Percentiles rank a stretch among this genome's conserved stretches.
Evolutionary conservation across 2,329 filamentous ascomycete genomes (phyloP).

Genomic region (Neofusicoccum cordaticola): DNA sequence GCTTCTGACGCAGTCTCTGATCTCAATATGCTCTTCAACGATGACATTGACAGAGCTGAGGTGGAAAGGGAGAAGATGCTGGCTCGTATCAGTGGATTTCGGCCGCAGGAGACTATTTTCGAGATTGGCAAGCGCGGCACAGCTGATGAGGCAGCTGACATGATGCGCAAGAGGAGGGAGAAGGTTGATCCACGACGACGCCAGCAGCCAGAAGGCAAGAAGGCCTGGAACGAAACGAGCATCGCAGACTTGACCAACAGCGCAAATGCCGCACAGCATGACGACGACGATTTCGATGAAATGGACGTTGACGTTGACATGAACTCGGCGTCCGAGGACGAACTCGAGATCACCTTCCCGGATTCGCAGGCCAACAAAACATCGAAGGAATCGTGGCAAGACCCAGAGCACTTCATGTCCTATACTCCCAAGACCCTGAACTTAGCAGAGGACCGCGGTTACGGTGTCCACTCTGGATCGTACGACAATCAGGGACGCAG

Average conservation of each 20-base stretch:
- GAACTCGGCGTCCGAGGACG: slow-evolving; percentile 50
- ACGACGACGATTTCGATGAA: slow-evolving; percentile 26
- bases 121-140: slow-evolving; percentile 75
- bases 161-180: slow-evolving; percentile 70
- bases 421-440: slow-evolving; percentile 82
- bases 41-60: slow-evolving; percentile 58
- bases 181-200: slow-evolving; percentile 61
- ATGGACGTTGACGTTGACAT: slow-evolving; percentile 20
- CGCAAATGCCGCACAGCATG: background rate
- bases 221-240: slow-evolving; percentile 18
- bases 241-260: background rate
- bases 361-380: slow-evolving; percentile 34
- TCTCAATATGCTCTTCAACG: slow-evolving; percentile 74
- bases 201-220: slow-evolving; percentile 41
- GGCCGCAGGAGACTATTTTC: slow-evolving; percentile 93
- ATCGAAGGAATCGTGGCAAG: slow-evolving; percentile 61
- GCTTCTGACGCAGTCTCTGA: slow-evolving; percentile 67
- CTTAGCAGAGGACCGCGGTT: slow-evolving; percentile 83
- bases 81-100: slow-evolving; percentile 81
- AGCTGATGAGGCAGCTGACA: slow-evolving; percentile 64
- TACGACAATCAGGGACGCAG: slow-evolving; percentile 49
- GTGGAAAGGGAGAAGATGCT: slow-evolving; percentile 80
- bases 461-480: slow-evolving; percentile 83
- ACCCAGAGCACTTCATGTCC: slow-evolving; percentile 92
- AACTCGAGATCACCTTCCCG: slow-evolving; percentile 51